These are phyloP conservation scores for Bondarzewia mesenterica DNA, from an alignment of 1,284 basidiomycete genomes.

Conservation along the genomic window DNA sequence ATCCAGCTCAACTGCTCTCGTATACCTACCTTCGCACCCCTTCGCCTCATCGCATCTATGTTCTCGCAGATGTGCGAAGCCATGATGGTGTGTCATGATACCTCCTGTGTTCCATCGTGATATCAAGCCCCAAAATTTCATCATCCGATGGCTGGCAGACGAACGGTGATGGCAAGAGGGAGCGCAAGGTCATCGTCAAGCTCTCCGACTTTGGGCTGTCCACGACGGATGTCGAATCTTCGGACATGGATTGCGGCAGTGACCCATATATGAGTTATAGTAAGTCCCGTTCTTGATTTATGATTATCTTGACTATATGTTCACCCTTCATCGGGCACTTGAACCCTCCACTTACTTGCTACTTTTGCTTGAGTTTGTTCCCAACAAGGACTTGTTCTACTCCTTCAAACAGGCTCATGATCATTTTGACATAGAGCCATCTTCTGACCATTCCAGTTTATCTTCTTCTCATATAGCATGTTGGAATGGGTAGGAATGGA, in stretches of 20 bases:
- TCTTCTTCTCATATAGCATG: too few relatives aligned
- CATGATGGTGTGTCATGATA: conserved; percentile 91
- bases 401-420: too few relatives aligned
- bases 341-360: too few relatives aligned
- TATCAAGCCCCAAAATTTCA: conserved; percentile 97
- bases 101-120: conserved; percentile 92
- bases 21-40: conserved; percentile 76
- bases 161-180: conserved; percentile 43
- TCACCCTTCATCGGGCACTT: too few relatives aligned
- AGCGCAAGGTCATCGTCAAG: conserved; percentile 83
- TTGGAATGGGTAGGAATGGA: too few relatives aligned
- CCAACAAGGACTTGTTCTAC: too few relatives aligned
- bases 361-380: too few relatives aligned
- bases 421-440: too few relatives aligned
- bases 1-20: conserved; percentile 78
- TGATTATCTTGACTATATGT: conserved; percentile 8
- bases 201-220: conserved; percentile 96
- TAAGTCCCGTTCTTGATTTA: conserved; percentile 32
- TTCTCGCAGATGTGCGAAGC: conserved; percentile 98
- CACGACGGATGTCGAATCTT: conserved; percentile 80
- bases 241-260: conserved; percentile 97
- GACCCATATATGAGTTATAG: conserved; percentile 99
- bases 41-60: conserved; percentile 93
- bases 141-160: conserved; percentile 70
- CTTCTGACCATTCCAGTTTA: too few relatives aligned